phyloP scores from a whole-genome alignment of 2,329 filamentous ascomycete species.

The Aspergillus fumigatiaffinis region DNA sequence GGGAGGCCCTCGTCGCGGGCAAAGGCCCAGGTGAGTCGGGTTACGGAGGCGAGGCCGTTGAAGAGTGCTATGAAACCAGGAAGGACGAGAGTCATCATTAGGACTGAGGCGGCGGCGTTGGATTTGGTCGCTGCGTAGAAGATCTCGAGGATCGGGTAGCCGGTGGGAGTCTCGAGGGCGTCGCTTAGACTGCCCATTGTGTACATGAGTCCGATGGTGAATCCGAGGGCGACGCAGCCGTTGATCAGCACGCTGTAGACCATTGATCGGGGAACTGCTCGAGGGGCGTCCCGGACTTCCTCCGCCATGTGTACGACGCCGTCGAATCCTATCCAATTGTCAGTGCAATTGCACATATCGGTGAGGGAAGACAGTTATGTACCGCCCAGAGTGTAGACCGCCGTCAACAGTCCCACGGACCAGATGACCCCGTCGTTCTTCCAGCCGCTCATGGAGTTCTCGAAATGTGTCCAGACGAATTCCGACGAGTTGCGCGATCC shows the following conservation, averaged over 20 bases:
- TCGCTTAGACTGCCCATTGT: slow-evolving; percentile 38
- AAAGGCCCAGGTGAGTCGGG: slow-evolving; percentile 25
- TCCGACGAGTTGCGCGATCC: slow-evolving; percentile 6
- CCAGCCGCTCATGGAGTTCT: slow-evolving; percentile 14
- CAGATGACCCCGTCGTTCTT: slow-evolving; percentile 5
- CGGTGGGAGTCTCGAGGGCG: slow-evolving; percentile 38
- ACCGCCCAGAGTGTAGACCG: slow-evolving; percentile 15
- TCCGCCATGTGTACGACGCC: slow-evolving; percentile 41
- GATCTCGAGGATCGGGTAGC: slow-evolving; percentile 49
- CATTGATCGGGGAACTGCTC: slow-evolving; percentile 46
- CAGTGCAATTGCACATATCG: too few species aligned
- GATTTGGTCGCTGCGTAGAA: slow-evolving; percentile 47
- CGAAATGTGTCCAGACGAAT: slow-evolving; percentile 29
- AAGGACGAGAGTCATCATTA: slow-evolving; percentile 35
- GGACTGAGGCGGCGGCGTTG: slow-evolving; percentile 38
- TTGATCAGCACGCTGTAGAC: slow-evolving; percentile 45
- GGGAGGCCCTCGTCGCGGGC: slow-evolving; percentile 41
- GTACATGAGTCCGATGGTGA: slow-evolving; percentile 42
- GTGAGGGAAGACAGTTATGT: background rate
- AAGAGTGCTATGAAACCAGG: slow-evolving; percentile 23
- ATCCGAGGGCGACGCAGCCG: slow-evolving; percentile 43
- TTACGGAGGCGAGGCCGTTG: slow-evolving; percentile 30
- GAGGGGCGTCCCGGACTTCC: slow-evolving; percentile 45
- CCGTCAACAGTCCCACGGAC: slow-evolving; percentile 14
- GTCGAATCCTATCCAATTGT: slow-evolving; percentile 18